phyloP scores from a whole-genome alignment of 2,329 filamentous ascomycete species.

The Cladorrhinum sp. region DNA sequence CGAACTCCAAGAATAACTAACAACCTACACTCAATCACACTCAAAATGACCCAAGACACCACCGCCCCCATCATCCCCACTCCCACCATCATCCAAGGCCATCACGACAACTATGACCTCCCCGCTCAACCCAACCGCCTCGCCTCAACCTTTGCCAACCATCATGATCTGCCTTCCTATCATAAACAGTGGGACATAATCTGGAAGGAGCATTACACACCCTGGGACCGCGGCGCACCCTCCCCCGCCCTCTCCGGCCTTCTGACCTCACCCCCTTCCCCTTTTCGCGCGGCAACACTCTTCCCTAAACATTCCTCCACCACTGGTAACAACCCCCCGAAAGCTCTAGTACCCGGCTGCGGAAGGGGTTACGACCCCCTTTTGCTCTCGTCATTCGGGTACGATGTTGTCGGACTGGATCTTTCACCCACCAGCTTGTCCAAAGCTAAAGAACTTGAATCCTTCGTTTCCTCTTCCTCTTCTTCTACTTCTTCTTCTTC shows the following conservation, averaged over 20 bases:
- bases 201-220: slow-evolving; percentile 45
- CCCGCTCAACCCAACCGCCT: background rate
- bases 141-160: background rate
- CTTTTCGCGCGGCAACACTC: slow-evolving; percentile 2
- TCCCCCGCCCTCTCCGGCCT: slow-evolving; percentile 54
- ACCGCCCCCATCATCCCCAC: background rate
- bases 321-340: too few species aligned
- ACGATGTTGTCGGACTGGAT: slow-evolving; percentile 75
- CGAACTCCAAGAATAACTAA: too few species aligned
- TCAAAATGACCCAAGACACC: background rate
- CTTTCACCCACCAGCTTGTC: slow-evolving; percentile 40
- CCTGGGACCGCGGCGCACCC: slow-evolving; percentile 57
- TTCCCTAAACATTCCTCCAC: too few species aligned
- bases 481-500: too few species aligned
- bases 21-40: too few species aligned
- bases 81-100: background rate
- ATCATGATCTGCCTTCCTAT: slow-evolving; percentile 17
- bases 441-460: slow-evolving; percentile 32
- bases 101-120: background rate
- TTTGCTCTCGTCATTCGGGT: slow-evolving; percentile 70
- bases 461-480: too few species aligned
- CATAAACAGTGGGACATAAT: slow-evolving; percentile 46
- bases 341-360: slow-evolving; percentile 75
- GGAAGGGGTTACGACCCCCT: slow-evolving; percentile 79
- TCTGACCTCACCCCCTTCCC: slow-evolving; percentile 45